A percentile compares a stretch with the other conserved stretches of the same genome.
phyloP scores from a whole-genome alignment of 2,329 filamentous ascomycete genomes.

The Penicillium sclerotigenum region DNA sequence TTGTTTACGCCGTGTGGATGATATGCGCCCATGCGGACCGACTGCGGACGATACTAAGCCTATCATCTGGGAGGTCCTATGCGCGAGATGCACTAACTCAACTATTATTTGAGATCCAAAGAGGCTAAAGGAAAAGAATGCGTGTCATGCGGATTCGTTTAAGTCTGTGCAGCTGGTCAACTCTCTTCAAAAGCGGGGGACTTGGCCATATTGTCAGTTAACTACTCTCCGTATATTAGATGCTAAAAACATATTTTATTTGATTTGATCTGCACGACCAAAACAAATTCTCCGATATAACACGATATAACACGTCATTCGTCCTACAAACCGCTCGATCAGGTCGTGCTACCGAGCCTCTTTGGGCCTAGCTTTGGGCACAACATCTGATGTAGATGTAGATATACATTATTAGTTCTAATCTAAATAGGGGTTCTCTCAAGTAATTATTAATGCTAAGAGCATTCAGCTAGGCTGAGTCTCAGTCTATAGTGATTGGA shows the following conservation, averaged over 20 bases:
- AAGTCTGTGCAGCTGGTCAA: background rate
- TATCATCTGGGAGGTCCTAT: background rate
- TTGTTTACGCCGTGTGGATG: slow-evolving; percentile 6
- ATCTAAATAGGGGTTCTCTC: background rate
- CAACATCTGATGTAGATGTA: background rate
- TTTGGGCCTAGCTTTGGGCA: background rate
- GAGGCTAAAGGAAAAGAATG: background rate
- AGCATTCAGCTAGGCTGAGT: background rate
- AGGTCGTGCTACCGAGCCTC: background rate
- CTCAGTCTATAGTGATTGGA: background rate
- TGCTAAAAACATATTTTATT: background rate
- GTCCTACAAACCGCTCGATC: background rate
- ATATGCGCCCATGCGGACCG: slow-evolving; percentile 10
- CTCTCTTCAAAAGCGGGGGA: background rate
- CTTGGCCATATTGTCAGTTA: background rate
- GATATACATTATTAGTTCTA: too few species aligned
- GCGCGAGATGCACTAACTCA: background rate
- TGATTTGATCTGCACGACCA: background rate
- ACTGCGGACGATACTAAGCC: background rate
- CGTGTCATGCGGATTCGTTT: background rate
- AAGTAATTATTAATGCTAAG: background rate
- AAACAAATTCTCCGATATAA: background rate
- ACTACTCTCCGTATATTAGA: background rate
- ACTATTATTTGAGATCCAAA: background rate
- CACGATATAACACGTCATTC: slow-evolving; percentile 1